phyloP scores from a whole-genome alignment of 148 eudicot species.

The Chenopodium berlandieri region DNA sequence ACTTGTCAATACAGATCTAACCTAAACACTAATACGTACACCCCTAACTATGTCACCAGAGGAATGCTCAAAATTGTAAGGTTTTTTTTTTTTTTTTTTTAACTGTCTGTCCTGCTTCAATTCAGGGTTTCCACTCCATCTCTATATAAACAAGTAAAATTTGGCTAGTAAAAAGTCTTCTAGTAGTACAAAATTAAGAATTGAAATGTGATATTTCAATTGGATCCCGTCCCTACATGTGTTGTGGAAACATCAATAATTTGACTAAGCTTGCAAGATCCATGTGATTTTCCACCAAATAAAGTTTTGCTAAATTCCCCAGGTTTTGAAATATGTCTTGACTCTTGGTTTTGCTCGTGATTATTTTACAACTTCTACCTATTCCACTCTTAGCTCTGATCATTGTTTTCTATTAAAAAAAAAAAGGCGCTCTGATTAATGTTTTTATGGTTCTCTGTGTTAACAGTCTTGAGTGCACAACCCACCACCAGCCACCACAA shows the following conservation, averaged over 20 bases:
- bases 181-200: too few species aligned
- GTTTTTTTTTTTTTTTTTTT: background rate
- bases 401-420: background rate
- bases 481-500: too few species aligned
- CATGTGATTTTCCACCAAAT: slow-evolving; percentile 28
- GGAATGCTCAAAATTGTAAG: slow-evolving; percentile 69
- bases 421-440: too few species aligned
- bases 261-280: background rate
- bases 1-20: too few species aligned
- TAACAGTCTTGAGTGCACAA: too few species aligned
- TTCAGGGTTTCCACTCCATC: background rate
- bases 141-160: too few species aligned
- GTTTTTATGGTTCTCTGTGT: too few species aligned
- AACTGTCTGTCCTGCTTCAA: background rate
- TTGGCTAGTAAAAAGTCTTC: too few species aligned
- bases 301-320: background rate
- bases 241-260: slow-evolving; percentile 6
- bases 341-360: slow-evolving; percentile 12
- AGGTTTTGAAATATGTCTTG: background rate
- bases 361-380: background rate
- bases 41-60: slow-evolving; percentile 41
- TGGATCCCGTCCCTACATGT: background rate
- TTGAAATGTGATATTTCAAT: background rate
- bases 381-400: background rate
- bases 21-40: too few species aligned